These are phyloP conservation scores for Yarrowia sp. DNA, from an alignment of 805 yeast genomes.

Conservation along the genomic window DNA sequence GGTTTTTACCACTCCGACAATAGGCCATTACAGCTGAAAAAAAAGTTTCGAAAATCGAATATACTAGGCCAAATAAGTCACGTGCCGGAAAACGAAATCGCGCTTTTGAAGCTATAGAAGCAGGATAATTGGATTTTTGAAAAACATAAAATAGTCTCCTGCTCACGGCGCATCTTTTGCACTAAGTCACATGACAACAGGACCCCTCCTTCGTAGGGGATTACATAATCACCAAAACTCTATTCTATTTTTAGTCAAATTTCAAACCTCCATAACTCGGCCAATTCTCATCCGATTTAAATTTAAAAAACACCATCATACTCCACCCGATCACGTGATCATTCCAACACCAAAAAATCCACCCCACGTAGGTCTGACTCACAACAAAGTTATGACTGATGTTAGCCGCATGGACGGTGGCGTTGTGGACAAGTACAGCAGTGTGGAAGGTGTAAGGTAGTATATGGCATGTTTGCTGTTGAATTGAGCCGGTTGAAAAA, in stretches of 20 bases:
- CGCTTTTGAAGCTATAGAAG: not conserved
- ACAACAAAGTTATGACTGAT: constrained; percentile 2
- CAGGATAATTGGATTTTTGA: not conserved
- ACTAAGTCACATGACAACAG: not conserved
- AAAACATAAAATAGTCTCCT: not conserved
- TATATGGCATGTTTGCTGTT: not conserved
- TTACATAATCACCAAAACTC: constrained; percentile 1
- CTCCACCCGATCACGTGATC: not conserved
- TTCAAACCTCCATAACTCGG: no score
- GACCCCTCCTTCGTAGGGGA: not conserved
- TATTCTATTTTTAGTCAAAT: not conserved
- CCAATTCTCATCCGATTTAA: not conserved
- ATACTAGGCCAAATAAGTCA: not conserved
- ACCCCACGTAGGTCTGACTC: no score
- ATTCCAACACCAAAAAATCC: not conserved
- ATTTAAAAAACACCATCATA: not conserved
- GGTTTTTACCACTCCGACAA: constrained; percentile 96
- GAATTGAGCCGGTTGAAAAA: no score
- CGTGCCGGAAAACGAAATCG: not conserved
- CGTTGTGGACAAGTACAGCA: not conserved
- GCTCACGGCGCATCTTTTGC: not conserved
- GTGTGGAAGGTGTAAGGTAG: not conserved
- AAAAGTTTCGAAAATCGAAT: not conserved
- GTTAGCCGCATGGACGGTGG: constrained; percentile 8
- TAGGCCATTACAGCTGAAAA: constrained; percentile 54